phyloP scores from a whole-genome alignment of 2,329 filamentous ascomycete species.

The Daldinia eschscholtzii region DNA sequence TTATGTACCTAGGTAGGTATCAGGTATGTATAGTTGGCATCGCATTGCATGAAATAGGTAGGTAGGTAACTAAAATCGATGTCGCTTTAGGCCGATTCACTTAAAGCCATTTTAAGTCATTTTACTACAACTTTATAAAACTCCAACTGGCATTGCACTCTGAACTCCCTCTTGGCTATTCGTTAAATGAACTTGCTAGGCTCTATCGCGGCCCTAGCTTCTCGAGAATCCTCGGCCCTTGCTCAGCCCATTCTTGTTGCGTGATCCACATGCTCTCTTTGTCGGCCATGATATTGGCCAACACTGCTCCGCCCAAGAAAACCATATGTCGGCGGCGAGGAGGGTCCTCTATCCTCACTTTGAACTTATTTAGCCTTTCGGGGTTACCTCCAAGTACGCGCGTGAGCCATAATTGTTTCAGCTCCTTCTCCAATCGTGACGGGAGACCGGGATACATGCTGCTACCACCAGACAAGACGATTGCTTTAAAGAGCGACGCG shows the following conservation, averaged over 20 bases:
- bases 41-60: constrained; percentile 2
- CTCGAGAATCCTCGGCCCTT: constrained; percentile 85
- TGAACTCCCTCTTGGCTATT: constrained; percentile 10
- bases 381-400: constrained; percentile 91
- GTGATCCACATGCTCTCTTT: constrained; percentile 99
- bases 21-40: not conserved
- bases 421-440: constrained; percentile 94
- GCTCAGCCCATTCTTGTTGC: constrained; percentile 96
- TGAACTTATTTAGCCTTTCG: constrained; percentile 97
- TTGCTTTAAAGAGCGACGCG: constrained; percentile 93
- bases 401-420: constrained; percentile 98
- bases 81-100: constrained; percentile 19
- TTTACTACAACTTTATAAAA: constrained; percentile 40
- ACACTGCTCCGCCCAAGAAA: constrained; percentile 95
- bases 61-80: constrained; percentile 9
- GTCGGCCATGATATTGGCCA: constrained; percentile 99
- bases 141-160: constrained; percentile 32
- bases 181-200: not conserved
- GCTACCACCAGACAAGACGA: constrained; percentile 94
- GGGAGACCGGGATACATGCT: constrained; percentile 99
- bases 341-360: constrained; percentile 98
- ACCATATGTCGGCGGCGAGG: constrained; percentile 98
- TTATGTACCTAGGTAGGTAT: too few species aligned
- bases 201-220: constrained; percentile 89
- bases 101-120: constrained; percentile 26